A percentile compares a stretch with the other conserved stretches of the same genome.
Conservation (phyloP, 2,329 filamentous ascomycete species). For the Pleurostoma richardsiae region DNA sequence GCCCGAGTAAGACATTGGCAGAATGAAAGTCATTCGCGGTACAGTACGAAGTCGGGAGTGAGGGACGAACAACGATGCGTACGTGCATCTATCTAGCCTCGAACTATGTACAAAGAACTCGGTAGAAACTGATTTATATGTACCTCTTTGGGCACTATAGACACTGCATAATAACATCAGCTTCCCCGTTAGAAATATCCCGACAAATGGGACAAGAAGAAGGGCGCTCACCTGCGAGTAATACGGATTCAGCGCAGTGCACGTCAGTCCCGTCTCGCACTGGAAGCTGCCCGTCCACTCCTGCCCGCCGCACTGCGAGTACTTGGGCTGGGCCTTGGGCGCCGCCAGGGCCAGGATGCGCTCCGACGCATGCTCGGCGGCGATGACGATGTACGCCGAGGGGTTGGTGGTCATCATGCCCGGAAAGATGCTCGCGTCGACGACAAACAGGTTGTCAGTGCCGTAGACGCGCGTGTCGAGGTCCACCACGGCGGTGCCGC, state of each 20-base stretch:
- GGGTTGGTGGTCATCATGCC: conserved; percentile 61
- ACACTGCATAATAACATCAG: not conserved
- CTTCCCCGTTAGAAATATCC: not conserved
- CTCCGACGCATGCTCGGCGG: conserved; percentile 28
- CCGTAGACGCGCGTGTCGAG: conserved; percentile 52
- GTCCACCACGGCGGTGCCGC: conserved; percentile 50
- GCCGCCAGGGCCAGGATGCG: conserved; percentile 9
- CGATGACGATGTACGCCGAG: conserved; percentile 32
- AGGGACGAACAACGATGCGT: too few species aligned
- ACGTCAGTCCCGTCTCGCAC: conserved; percentile 1
- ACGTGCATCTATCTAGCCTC: too few species aligned
- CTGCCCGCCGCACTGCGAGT: conserved; percentile 5
- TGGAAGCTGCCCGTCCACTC: conserved; percentile 4
- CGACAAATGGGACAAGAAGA: not conserved
- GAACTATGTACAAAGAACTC: not conserved
- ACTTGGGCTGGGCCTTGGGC: conserved; percentile 1
- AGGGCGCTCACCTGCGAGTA: conserved; percentile 3
- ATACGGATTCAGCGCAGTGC: conserved; percentile 4
- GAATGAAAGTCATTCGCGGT: too few species aligned
- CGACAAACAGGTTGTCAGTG: conserved; percentile 56
- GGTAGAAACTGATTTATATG: not conserved
- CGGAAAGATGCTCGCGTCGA: conserved; percentile 60
- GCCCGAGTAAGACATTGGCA: too few species aligned
- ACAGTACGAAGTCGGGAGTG: too few species aligned
- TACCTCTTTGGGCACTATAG: not conserved